A percentile compares a stretch with the other conserved stretches of the same genome.
Evolutionary conservation across 208 protist genomes (phyloP).

Genomic region (Borovskyia barvae): DNA sequence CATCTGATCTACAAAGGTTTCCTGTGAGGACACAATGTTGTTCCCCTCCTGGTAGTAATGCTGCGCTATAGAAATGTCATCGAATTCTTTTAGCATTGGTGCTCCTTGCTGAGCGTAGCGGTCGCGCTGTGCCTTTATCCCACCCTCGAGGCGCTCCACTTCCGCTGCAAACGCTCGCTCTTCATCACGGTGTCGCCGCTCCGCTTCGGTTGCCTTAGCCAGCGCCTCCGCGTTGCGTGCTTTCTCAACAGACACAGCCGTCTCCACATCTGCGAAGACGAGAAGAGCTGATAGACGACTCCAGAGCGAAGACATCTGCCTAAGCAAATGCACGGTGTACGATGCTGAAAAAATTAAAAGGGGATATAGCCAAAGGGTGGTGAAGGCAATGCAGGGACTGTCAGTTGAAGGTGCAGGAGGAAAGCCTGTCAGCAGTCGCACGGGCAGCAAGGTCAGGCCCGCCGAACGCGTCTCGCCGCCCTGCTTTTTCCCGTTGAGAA

Average conservation of each 20-base stretch:
- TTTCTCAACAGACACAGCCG: slow-evolving; percentile 48
- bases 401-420: too few species aligned
- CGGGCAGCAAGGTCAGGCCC: too few species aligned
- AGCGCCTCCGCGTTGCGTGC: slow-evolving; percentile 78
- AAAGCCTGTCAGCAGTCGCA: too few species aligned
- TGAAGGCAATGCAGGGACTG: too few species aligned
- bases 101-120: slow-evolving; percentile 40
- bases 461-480: too few species aligned
- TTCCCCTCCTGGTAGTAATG: slow-evolving; percentile 80
- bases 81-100: slow-evolving; percentile 74
- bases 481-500: too few species aligned
- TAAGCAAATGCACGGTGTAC: not conserved
- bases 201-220: slow-evolving; percentile 33
- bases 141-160: slow-evolving; percentile 37
- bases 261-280: slow-evolving; percentile 56
- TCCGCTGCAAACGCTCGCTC: slow-evolving; percentile 29
- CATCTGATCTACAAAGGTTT: slow-evolving; percentile 50
- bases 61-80: slow-evolving; percentile 70
- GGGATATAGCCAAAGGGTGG: too few species aligned
- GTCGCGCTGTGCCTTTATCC: slow-evolving; percentile 48
- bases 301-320: slow-evolving; percentile 33
- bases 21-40: slow-evolving; percentile 46
- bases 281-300: slow-evolving; percentile 31
- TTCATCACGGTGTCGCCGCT: slow-evolving; percentile 38
- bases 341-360: not conserved